Base-by-base conservation (phyloP, 306 rosid genomes). In the Mucuna pruriens region DNA sequence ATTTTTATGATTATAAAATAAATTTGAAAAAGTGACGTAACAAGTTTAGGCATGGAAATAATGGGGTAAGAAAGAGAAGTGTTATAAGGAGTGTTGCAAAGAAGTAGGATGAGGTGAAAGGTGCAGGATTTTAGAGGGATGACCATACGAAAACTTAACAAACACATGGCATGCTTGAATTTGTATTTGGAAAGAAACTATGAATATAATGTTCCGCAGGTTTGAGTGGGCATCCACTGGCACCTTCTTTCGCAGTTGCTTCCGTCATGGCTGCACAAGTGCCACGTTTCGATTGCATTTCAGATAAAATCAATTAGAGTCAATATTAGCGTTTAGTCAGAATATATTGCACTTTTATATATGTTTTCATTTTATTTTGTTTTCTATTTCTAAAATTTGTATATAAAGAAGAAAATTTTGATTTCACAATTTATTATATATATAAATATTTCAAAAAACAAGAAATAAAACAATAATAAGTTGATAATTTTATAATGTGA, bases 131-230 rank as follows among this genome's bases (percentile, higher is more conserved):
- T 7, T n/a, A 34, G 25, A 75, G 7, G 29, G 13, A 52, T 82
- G 86, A 85, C 88, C 0, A 26, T 5, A 73, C 86, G 7, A 39
- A 48, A 61, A 40, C 52, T 29, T 49, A 78, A 60, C 77, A 23
- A 46, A 66, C 81, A 85, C 80, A 76, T 81, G 85, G 62, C 77
- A 15, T 1, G 2, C 8, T 4, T 75, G 13, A 5, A 69, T 15
- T 33, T 34, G 55, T 31, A 23, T 46, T 75, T 39, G 36, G 26
- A 23, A 29, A 13, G n/a, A 23, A 49, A 39, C 44, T 5, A 34
- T 22, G 45, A 44, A 34, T 26, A 2, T 11, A 44, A 34, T 26
- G 4, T 11, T 58, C 9, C 16, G 54, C 42, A 38, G 54, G 22
- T 63, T 61, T 74, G 36, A 38, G 7, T n/a, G 17, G 1, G 26